Base-by-base conservation (phyloP, 2,329 filamentous ascomycete genomes). In the Fusarium falciforme region DNA sequence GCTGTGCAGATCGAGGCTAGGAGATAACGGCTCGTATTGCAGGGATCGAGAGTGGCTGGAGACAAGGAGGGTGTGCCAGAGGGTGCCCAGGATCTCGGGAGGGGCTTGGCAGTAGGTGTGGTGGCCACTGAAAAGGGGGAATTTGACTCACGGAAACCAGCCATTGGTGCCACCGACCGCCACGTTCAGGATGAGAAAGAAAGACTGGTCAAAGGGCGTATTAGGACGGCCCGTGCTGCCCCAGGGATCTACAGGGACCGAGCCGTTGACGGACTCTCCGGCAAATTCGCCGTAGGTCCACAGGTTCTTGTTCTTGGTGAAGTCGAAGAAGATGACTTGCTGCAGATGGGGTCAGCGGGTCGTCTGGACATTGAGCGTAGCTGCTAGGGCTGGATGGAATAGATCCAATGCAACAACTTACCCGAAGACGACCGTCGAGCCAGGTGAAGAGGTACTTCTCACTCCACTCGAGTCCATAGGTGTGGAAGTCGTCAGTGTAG, bases 391-490 rank as follows among this genome's bases (percentile, higher is more conserved):
- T 35, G 31, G n/a, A 16, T 22, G n/a, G 8, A 35, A 33, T 12
- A 29, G 20, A 55, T 4, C 80, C 78, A 17, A 76, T 67, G 9
- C 68, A 61, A 44, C 71, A 79, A 66, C 82, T 74, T 67, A 83
- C 81, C 68, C 83, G 78, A 12, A 85, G 80, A 3, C 83, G 81
- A 52, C 80, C 83, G 69, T 89, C 85, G 7, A 88, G 79, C 75
- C 86, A 89, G 4, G 85, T 87, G 78, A 86, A 88, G 16, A 89
- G 79, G 77, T 88, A 88, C 57, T 87, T 84, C 69, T 85, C 81
- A 25, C 80, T 82, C 87, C 87, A 89, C 73, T 88, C 86, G 6
- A 89, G 67, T 1, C 86, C 87, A 64, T 84, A 89, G 1, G 84
- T 88, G 75, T 88, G 85, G 75, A 85, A 88, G 2, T 71, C 72